Percentiles rank a stretch among this genome's conserved stretches.
Conservation (phyloP, 495 filamentous ascomycete genomes). For the Trichoderma gamsii region DNA sequence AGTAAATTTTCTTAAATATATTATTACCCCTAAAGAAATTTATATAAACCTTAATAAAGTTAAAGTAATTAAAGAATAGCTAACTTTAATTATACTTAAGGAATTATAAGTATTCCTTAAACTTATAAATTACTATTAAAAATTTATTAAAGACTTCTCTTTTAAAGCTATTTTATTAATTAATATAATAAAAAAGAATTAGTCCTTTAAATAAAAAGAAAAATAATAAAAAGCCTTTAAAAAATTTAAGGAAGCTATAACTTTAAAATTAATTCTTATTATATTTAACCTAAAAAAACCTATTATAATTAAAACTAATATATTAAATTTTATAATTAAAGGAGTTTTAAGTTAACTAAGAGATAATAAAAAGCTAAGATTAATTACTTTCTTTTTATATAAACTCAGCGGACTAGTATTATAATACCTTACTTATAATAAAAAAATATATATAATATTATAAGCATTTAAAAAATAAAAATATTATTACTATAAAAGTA, state of each 20-base stretch:
- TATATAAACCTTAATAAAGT: neutral
- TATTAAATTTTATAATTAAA: too few species aligned
- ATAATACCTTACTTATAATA: too few species aligned
- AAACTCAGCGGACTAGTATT: too few species aligned
- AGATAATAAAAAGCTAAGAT: too few species aligned
- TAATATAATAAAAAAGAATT: neutral
- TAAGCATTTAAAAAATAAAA: neutral
- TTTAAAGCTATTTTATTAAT: too few species aligned
- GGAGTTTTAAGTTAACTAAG: too few species aligned
- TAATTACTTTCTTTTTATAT: too few species aligned
- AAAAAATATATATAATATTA: too few species aligned
- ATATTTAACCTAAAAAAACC: too few species aligned
- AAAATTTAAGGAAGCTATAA: neutral
- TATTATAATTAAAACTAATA: too few species aligned
- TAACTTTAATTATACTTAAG: too few species aligned
- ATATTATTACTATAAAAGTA: neutral
- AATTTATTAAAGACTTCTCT: slow-evolving; percentile 4
- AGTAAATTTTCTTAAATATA: too few species aligned
- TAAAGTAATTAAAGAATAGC: neutral
- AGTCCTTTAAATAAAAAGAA: neutral
- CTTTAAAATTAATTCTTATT: neutral
- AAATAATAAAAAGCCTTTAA: neutral
- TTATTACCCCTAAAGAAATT: neutral
- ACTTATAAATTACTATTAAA: slow-evolving; percentile 6
- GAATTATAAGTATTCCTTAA: neutral